Evolutionary conservation across 2,329 filamentous ascomycete species (phyloP).

Genomic region (Alternaria incomplexa): DNA sequence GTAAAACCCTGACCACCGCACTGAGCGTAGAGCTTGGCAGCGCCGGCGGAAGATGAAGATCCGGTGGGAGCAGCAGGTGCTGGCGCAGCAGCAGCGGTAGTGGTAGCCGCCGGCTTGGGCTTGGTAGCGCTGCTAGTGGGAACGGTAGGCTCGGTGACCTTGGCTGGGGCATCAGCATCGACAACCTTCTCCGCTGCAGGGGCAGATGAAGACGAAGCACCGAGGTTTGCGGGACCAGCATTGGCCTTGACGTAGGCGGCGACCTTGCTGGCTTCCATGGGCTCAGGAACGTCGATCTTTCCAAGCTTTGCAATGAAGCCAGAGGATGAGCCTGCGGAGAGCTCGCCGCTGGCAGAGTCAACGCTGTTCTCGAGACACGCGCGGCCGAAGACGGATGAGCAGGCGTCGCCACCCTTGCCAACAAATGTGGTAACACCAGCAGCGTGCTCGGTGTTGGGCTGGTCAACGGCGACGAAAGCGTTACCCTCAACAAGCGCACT

Average conservation of each 20-base stretch:
- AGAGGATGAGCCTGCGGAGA: slow-evolving; percentile 12
- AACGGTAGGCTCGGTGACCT: background rate
- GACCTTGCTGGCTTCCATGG: slow-evolving; percentile 22
- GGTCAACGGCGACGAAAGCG: slow-evolving; percentile 52
- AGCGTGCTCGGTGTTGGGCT: slow-evolving; percentile 43
- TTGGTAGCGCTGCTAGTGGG: background rate
- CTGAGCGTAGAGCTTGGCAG: slow-evolving; percentile 35
- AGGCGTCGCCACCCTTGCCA: slow-evolving; percentile 34
- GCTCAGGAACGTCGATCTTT: slow-evolving; percentile 16
- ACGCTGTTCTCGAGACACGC: slow-evolving; percentile 26
- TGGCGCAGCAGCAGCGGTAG: background rate
- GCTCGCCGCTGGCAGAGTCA: slow-evolving; percentile 25
- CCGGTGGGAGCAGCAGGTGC: background rate
- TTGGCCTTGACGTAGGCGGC: slow-evolving; percentile 29
- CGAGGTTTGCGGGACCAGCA: slow-evolving; percentile 25
- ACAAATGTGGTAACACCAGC: slow-evolving; percentile 36
- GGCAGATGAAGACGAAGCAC: slow-evolving; percentile 5
- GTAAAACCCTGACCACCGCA: slow-evolving; percentile 52
- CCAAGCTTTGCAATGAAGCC: slow-evolving; percentile 22
- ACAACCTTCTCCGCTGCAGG: background rate
- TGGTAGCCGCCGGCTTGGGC: background rate
- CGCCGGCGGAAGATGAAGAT: background rate
- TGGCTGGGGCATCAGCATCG: background rate
- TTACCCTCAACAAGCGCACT: slow-evolving; percentile 53
- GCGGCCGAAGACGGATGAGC: slow-evolving; percentile 24